Evolutionary conservation across 495 filamentous ascomycete species (phyloP).

Genomic region (Xylaria scruposa): DNA sequence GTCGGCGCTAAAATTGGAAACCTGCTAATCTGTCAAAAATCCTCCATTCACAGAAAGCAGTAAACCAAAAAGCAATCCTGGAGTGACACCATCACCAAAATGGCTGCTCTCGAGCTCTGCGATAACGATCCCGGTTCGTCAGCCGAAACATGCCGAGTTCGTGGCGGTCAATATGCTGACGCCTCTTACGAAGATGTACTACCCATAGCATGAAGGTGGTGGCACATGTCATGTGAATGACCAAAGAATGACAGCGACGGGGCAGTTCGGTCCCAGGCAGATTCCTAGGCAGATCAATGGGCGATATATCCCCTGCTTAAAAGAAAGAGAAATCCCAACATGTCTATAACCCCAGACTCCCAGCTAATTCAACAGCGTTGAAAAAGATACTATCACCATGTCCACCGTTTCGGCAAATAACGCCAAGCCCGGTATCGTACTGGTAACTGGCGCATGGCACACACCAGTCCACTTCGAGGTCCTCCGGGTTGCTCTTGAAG

Average conservation of each 20-base stretch:
- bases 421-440: constrained; percentile 25
- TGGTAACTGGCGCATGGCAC: constrained; percentile 26
- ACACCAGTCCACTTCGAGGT: constrained; percentile 26
- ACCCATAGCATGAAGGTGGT: neutral
- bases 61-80: neutral
- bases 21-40: neutral
- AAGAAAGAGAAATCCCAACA: neutral
- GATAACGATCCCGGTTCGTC: neutral
- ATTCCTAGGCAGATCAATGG: neutral
- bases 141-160: neutral
- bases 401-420: neutral
- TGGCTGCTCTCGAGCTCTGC: neutral
- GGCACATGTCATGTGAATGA: neutral
- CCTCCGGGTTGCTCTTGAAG: constrained; percentile 22
- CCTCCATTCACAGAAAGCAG: neutral
- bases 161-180: constrained; percentile 11
- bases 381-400: neutral
- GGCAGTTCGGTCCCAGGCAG: neutral
- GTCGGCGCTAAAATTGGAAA: constrained; percentile 1
- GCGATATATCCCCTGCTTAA: neutral
- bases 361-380: neutral
- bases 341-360: neutral
- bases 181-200: neutral
- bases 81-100: neutral
- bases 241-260: neutral